A percentile compares a stretch with the other conserved stretches of the same genome.
Evolutionary conservation across 345 rosid species (phyloP).

Genomic region (Crucihimalaya himalaica): DNA sequence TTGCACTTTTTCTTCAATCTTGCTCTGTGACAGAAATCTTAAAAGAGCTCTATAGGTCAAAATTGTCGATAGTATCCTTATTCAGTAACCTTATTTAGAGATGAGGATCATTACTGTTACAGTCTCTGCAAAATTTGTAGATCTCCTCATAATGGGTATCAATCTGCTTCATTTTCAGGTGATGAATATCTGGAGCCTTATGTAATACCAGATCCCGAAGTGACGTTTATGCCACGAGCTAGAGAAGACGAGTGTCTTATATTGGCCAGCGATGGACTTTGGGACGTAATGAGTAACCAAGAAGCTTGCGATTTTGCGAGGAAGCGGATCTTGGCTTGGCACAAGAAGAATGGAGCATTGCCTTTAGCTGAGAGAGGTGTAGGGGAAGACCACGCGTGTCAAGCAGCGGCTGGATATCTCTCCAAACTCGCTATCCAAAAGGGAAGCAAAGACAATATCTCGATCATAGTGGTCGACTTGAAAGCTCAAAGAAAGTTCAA

Average conservation of each 20-base stretch:
- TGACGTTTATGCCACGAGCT: slow-evolving; percentile 74
- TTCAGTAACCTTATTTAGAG: not conserved
- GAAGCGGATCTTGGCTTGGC: slow-evolving; percentile 73
- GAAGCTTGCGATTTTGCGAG: slow-evolving; percentile 91
- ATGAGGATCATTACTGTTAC: slow-evolving; percentile 12
- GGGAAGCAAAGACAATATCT: slow-evolving; percentile 88
- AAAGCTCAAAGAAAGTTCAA: slow-evolving; percentile 85
- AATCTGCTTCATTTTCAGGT: slow-evolving; percentile 50
- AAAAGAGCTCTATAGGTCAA: not conserved
- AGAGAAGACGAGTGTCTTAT: slow-evolving; percentile 91
- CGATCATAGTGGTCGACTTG: slow-evolving; percentile 84
- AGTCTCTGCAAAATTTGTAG: slow-evolving; percentile 21
- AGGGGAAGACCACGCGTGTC: slow-evolving; percentile 72
- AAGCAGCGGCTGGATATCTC: slow-evolving; percentile 81
- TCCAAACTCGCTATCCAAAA: slow-evolving; percentile 69
- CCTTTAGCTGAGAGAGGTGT: slow-evolving; percentile 59
- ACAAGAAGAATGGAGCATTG: slow-evolving; percentile 64
- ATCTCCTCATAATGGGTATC: not conserved
- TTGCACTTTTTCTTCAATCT: not conserved
- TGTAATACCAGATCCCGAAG: slow-evolving; percentile 98
- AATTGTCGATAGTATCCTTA: not conserved
- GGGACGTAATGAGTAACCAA: slow-evolving; percentile 97
- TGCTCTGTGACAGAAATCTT: not conserved
- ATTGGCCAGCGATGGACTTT: slow-evolving; percentile 91
- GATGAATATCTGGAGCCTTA: slow-evolving; percentile 94